Evolutionary conservation across 305 asterid genomes (phyloP).

Genomic region (Fraxinus ornus): DNA sequence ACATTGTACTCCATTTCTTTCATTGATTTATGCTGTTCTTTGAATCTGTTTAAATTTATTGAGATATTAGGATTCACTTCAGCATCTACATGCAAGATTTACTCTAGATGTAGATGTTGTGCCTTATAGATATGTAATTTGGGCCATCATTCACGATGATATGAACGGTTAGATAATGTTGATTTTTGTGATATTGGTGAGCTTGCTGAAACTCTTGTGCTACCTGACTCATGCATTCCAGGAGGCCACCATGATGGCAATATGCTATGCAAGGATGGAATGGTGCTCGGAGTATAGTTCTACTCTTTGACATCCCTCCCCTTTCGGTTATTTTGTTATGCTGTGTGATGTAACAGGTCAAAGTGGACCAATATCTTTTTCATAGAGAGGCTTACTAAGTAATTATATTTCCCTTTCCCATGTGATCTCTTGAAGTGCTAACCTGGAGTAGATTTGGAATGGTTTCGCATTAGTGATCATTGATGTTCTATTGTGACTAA

Average conservation of each 20-base stretch:
- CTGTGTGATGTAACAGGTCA: background rate
- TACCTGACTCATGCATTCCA: background rate
- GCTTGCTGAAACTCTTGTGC: conserved; percentile 5
- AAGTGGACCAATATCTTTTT: background rate
- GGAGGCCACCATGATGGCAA: conserved; percentile 4
- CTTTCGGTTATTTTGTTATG: background rate
- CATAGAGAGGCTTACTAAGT: background rate
- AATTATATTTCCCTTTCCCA: background rate
- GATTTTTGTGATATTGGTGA: background rate
- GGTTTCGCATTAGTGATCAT: background rate
- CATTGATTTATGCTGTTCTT: background rate
- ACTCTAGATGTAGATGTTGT: background rate
- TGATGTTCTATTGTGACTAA: background rate
- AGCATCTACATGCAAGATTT: background rate
- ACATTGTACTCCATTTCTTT: background rate
- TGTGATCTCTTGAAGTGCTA: background rate
- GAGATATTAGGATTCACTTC: background rate
- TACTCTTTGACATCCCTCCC: background rate
- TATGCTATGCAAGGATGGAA: background rate
- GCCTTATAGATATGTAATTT: background rate
- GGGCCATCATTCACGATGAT: background rate
- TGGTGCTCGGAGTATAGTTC: background rate
- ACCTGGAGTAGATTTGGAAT: background rate
- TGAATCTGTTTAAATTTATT: background rate
- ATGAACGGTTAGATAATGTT: background rate